Percentiles rank a stretch among this genome's conserved stretches.
Evolutionary conservation across 345 rosid genomes (phyloP).

Genomic region (Erucastrum elatum): DNA sequence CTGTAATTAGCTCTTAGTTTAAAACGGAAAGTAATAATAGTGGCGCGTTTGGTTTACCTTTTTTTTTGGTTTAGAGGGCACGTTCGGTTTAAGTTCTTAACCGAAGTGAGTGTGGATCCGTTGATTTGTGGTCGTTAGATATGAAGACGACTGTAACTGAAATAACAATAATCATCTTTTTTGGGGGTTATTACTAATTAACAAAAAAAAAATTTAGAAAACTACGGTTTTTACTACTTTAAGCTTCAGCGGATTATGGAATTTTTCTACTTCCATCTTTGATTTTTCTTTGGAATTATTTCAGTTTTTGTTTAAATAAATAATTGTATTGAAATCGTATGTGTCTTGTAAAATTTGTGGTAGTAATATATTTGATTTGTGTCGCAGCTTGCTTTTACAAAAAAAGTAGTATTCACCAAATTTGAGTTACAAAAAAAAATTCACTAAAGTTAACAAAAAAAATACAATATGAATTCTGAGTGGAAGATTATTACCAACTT

Average conservation of each 20-base stretch:
- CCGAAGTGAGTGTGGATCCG: conserved; percentile 1
- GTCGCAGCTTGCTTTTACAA: not conserved
- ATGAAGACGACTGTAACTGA: conserved; percentile 14
- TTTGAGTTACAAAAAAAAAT: not conserved
- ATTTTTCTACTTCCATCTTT: not conserved
- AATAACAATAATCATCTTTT: conserved; percentile 13
- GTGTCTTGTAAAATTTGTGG: not conserved
- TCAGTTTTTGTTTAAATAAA: no score
- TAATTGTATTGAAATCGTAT: no score
- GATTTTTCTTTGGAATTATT: not conserved
- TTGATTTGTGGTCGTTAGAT: conserved; percentile 27
- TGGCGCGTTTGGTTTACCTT: not conserved
- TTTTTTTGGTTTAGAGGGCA: not conserved
- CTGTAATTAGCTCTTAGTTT: not conserved
- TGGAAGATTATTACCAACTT: not conserved
- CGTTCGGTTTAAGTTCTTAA: not conserved
- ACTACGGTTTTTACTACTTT: conserved; percentile 11
- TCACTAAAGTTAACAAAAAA: no score
- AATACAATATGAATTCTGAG: not conserved
- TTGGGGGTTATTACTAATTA: not conserved
- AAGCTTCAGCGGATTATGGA: not conserved
- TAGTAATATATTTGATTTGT: no score
- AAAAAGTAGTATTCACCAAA: not conserved
- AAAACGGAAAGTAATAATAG: conserved; percentile 4
- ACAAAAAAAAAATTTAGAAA: not conserved